Base-by-base conservation (phyloP, 2,329 filamentous ascomycete genomes). In the Huntiella omanensis region DNA sequence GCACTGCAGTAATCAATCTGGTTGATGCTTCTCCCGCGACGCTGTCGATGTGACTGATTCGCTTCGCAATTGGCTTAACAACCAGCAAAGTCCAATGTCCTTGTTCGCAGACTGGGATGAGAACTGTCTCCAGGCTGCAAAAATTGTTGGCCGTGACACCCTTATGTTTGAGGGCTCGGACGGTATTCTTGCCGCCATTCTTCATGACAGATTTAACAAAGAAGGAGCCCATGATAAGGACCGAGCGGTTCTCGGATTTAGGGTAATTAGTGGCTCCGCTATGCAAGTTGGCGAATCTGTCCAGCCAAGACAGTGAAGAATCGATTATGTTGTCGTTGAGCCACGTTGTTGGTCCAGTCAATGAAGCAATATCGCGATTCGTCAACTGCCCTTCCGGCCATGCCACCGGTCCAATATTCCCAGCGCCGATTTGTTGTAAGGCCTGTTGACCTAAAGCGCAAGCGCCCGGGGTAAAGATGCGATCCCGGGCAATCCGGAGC, bases 71-170 rank as follows among this genome's bases (percentile, higher is more conserved):
- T 0, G 80, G 80, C 1, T 74, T 71, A 45, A 87, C 68, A 11
- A 80, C 70, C 3, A 83, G 61, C 11, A 87, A 61, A 1, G 78
- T 83, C 82, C 82, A 87, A 57, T 87, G 82, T 3, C 58, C 62
- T 33, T 60, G 59, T 16, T 68, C 64, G 58, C 77, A 80, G 49
- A 86, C 74, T 0, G 82, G 83, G 33, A 86, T 67, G 35, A 86
- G 67, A 15, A 87, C 64, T 0, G 75, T 73, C 43, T 84, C 71
- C 13, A 79, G 66, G n/a, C 72, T 57, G 6, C 83, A 60, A 19
- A 85, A 68, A 47, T 80, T 78, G 7, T 64, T 60, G 13, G 71
- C 71, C 3, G 65, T 65, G 39, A 80, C 65, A 6, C 71, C 71
- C 13, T 62, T 62, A 28, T 73, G 67, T 41, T 71, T 70, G 49